These are phyloP conservation scores for Cryptococcus depauperatus DNA, from an alignment of 1,284 basidiomycete species.

Conservation along the genomic window DNA sequence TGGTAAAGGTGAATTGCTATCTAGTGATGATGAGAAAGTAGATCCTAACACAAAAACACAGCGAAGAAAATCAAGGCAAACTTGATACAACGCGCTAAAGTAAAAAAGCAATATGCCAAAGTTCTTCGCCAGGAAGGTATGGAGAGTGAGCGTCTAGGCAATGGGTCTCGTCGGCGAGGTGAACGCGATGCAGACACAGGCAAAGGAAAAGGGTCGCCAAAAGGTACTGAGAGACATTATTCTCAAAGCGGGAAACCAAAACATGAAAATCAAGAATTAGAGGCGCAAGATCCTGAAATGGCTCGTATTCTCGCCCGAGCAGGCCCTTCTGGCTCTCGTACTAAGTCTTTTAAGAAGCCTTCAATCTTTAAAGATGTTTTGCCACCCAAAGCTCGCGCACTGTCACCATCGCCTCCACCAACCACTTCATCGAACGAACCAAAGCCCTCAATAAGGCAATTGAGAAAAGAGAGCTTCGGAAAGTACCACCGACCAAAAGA, in stretches of 20 bases:
- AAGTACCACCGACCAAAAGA: constrained; percentile 24
- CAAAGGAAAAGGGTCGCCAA: neutral
- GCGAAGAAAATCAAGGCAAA: constrained; percentile 50
- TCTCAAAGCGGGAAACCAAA: neutral
- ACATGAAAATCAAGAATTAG: neutral
- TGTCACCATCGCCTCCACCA: constrained; percentile 14
- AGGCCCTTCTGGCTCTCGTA: neutral
- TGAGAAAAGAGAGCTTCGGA: constrained; percentile 11
- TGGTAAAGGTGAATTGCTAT: constrained; percentile 40
- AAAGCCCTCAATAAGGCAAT: constrained; percentile 4
- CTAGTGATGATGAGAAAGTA: neutral
- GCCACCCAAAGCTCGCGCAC: constrained; percentile 14
- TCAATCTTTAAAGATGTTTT: neutral
- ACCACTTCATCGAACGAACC: neutral
- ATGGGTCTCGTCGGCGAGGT: constrained; percentile 12
- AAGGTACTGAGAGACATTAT: too few species aligned
- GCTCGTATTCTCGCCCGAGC: neutral
- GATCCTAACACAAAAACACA: constrained; percentile 11
- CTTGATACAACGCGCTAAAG: constrained; percentile 49
- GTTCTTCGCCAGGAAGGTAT: constrained; percentile 46
- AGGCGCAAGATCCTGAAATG: neutral
- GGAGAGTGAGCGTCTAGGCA: constrained; percentile 29
- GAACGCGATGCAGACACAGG: constrained; percentile 1
- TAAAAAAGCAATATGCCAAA: constrained; percentile 49
- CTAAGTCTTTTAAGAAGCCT: neutral